Base-by-base conservation (phyloP, 495 filamentous ascomycete genomes). In the Elasticomyces elasticus region DNA sequence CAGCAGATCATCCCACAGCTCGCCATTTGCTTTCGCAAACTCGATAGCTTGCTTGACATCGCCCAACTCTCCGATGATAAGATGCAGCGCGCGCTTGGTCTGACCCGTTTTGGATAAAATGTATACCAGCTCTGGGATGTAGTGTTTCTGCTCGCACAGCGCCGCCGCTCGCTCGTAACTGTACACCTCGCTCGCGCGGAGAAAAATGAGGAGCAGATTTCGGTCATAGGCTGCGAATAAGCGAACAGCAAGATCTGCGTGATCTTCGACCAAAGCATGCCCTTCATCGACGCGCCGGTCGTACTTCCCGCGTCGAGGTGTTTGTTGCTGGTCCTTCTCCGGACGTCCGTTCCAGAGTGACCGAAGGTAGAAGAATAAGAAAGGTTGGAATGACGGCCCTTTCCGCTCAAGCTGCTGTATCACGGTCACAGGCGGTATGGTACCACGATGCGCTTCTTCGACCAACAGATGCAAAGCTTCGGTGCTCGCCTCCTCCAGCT, bases 1-100 rank as follows among this genome's bases (percentile, higher is more conserved):
- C 20, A 98, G 80, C 10, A 98, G 76, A 62, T 98, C 92, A 57
- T 94, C 84, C 92, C 92, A 98, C 0, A 98, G 76, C 60, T 91
- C 86, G 0, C 89, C 79, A 65, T 95, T 89, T 43, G 87, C 82
- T 67, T 95, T 95, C 45, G 89, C 89, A 58, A 97, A 98, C 7
- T 84, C 77, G 57, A 98, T 97, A 42, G 92, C 92, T 54, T 89
- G 86, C 4, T 82, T 84, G 40, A 97, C 88, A 61, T 97, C 89
- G 52, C 79, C 79, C 5, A 98, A 75, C 9, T 84, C 81, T 55
- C 90, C 86, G 62, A 96, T 89, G 58, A 98, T 97, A 43, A 96
- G 78, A 60, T 82, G 87, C 9, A 98, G 74, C 0, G 92, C 92
- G 27, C 85, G 78, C 61, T 95, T 92, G 52, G 86, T 89, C 66